A percentile compares a stretch with the other conserved stretches of the same genome.
These are phyloP conservation scores for Zygosaccharomyces sapae DNA, from an alignment of 1,139 yeast genomes.

Conservation along the genomic window DNA sequence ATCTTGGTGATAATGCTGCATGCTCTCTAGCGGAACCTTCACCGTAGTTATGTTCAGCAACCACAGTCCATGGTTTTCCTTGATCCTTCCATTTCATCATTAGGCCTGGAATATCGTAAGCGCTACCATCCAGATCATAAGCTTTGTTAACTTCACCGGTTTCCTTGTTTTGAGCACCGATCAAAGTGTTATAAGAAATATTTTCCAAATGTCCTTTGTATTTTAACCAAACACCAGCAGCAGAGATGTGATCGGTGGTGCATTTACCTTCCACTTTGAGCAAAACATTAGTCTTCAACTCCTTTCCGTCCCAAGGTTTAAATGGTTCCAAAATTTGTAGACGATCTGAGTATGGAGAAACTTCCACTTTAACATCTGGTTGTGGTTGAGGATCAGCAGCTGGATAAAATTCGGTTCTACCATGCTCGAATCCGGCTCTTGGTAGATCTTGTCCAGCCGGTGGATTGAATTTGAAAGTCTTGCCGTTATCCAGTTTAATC, in stretches of 20 bases:
- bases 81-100: constrained; percentile 95
- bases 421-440: constrained; percentile 68
- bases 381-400: constrained; percentile 70
- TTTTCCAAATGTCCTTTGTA: constrained; percentile 97
- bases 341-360: constrained; percentile 74
- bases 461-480: constrained; percentile 69
- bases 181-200: constrained; percentile 88
- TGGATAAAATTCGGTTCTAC: constrained; percentile 82
- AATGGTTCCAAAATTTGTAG: constrained; percentile 88
- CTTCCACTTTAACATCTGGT: constrained; percentile 63
- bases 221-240: constrained; percentile 99
- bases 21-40: constrained; percentile 99
- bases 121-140: constrained; percentile 77
- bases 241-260: constrained; percentile 97
- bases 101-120: constrained; percentile 83
- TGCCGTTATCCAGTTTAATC: constrained; percentile 61
- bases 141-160: constrained; percentile 93
- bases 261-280: constrained; percentile 95
- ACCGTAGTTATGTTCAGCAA: constrained; percentile 97
- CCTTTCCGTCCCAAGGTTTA: constrained; percentile 78
- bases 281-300: constrained; percentile 67
- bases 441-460: constrained; percentile 84
- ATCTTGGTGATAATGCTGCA: constrained; percentile 94
- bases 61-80: constrained; percentile 82
- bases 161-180: constrained; percentile 95